These are phyloP conservation scores for Borovskyia barvae DNA, from an alignment of 208 protist species.

Conservation along the genomic window DNA sequence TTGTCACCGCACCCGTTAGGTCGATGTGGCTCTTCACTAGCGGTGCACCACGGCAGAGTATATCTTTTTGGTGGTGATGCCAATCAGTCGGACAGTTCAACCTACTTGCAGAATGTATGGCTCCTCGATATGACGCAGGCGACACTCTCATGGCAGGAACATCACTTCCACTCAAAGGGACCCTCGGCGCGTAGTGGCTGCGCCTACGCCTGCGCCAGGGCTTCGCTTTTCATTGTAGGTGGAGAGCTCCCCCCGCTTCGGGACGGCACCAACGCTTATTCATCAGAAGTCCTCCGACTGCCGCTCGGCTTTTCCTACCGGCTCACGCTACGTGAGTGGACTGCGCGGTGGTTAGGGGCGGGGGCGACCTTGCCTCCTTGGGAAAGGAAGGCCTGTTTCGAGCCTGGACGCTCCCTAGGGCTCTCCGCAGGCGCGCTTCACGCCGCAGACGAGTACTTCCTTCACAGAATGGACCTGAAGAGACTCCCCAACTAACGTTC, in stretches of 20 bases:
- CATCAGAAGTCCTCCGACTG: conserved; percentile 50
- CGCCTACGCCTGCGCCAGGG: conserved; percentile 34
- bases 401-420: no score
- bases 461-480: no score
- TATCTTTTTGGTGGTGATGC: conserved; percentile 81
- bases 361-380: no score
- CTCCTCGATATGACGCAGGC: conserved; percentile 27
- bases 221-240: conserved; percentile 70
- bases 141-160: conserved; percentile 10
- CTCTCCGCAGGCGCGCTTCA: no score
- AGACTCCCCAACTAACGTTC: no score
- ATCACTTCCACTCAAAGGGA: conserved; percentile 6
- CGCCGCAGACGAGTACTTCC: no score
- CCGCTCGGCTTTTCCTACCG: conserved; percentile 45
- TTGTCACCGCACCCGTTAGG: conserved; percentile 11
- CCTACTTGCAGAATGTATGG: conserved; percentile 85
- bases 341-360: conserved; percentile 37
- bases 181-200: conserved; percentile 67
- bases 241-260: conserved; percentile 41
- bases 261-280: conserved; percentile 32
- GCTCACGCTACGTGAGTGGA: conserved; percentile 44
- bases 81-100: conserved; percentile 21
- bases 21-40: conserved; percentile 65
- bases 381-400: no score
- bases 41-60: conserved; percentile 33